Evolutionary conservation across 805 yeast genomes (phyloP).

Genomic region (Metschnikowia cerradonensis): DNA sequence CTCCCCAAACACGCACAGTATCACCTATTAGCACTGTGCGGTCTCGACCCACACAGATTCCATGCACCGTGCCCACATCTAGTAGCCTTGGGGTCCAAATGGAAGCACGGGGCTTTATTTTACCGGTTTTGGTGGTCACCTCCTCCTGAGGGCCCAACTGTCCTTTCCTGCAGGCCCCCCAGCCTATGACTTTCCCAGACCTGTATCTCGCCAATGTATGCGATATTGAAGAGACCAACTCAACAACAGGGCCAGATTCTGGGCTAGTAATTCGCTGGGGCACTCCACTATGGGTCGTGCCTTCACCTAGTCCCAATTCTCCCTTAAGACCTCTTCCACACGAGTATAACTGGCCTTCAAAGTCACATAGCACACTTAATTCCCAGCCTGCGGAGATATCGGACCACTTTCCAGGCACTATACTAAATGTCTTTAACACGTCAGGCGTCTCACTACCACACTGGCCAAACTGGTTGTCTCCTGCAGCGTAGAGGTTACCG

Average conservation of each 20-base stretch:
- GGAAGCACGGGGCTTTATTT: slow-evolving; percentile 13
- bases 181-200: slow-evolving; percentile 49
- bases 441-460: slow-evolving; percentile 29
- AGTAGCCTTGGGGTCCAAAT: slow-evolving; percentile 24
- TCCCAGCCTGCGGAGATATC: slow-evolving; percentile 79
- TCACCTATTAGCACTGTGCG: slow-evolving; percentile 41
- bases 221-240: slow-evolving; percentile 39
- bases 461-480: slow-evolving; percentile 57
- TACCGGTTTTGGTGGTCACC: not conserved
- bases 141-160: slow-evolving; percentile 35
- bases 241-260: not conserved
- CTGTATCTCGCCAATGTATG: slow-evolving; percentile 38
- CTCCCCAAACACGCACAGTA: not conserved
- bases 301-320: slow-evolving; percentile 56
- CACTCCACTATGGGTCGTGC: slow-evolving; percentile 2
- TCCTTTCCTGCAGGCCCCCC: slow-evolving; percentile 69
- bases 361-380: slow-evolving; percentile 50
- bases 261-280: slow-evolving; percentile 4
- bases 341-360: slow-evolving; percentile 38
- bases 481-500: slow-evolving; percentile 56
- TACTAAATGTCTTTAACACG: slow-evolving; percentile 14
- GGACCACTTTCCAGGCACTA: slow-evolving; percentile 32
- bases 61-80: slow-evolving; percentile 12
- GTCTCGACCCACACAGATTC: slow-evolving; percentile 52
- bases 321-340: slow-evolving; percentile 71